phyloP scores from a whole-genome alignment of 768 basidiomycete genomes.

The Tylopilus vinaceipallidus region DNA sequence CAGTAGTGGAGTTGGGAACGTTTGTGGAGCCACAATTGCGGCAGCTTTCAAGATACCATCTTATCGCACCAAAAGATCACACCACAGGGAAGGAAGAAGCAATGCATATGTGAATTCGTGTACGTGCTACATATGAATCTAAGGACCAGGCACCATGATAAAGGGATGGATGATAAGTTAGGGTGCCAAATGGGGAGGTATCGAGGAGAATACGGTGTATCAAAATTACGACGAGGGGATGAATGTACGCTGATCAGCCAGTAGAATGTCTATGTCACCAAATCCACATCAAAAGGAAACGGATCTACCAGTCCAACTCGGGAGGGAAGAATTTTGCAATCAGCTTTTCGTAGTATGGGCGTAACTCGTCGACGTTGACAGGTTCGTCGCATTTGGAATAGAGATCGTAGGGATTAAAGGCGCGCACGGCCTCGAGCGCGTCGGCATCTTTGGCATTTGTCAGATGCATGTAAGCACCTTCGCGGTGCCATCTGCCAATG shows the following conservation, averaged over 20 bases:
- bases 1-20: conserved; percentile 7
- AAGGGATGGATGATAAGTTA: conserved; percentile 19
- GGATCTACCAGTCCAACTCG: conserved; percentile 70
- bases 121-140: conserved; percentile 3
- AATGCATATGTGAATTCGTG: not conserved
- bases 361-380: conserved; percentile 57
- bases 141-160: conserved; percentile 4
- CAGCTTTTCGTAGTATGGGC: conserved; percentile 80
- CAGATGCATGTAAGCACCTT: conserved; percentile 79
- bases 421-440: conserved; percentile 69
- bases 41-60: conserved; percentile 5
- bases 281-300: not conserved
- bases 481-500: conserved; percentile 72
- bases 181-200: not conserved
- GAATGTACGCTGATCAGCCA: conserved; percentile 2
- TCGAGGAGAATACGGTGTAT: not conserved
- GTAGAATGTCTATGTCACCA: conserved; percentile 6
- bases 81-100: not conserved
- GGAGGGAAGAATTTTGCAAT: conserved; percentile 87
- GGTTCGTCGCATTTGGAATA: conserved; percentile 86
- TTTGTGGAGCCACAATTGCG: conserved; percentile 16
- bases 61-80: conserved; percentile 19
- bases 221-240: conserved; percentile 6
- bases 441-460: conserved; percentile 67
- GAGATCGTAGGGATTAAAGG: conserved; percentile 93